Evolutionary conservation across 495 filamentous ascomycete species (phyloP).

Genomic region (Paragyromitra xinjiangensis): DNA sequence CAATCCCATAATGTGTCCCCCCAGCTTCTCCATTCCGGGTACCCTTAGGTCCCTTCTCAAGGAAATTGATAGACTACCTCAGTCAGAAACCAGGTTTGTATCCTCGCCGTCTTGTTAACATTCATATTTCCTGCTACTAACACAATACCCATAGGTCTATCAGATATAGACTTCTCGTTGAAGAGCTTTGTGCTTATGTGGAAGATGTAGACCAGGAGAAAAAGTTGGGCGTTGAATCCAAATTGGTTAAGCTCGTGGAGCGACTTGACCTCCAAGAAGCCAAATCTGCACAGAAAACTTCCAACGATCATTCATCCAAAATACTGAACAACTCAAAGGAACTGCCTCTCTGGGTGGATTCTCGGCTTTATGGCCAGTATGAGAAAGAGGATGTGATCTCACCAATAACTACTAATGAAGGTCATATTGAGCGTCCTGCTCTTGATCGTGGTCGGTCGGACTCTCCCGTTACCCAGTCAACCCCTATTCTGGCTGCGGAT

Average conservation of each 20-base stretch:
- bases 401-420: background rate
- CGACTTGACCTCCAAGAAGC: background rate
- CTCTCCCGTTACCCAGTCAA: background rate
- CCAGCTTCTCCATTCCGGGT: slow-evolving; percentile 17
- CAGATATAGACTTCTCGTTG: slow-evolving; percentile 30
- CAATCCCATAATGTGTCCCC: slow-evolving; percentile 10
- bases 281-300: background rate
- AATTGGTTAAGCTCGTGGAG: slow-evolving; percentile 26
- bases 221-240: slow-evolving; percentile 28
- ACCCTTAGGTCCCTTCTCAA: slow-evolving; percentile 21
- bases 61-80: slow-evolving; percentile 24
- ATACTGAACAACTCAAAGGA: background rate
- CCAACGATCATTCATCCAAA: too few species aligned
- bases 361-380: background rate
- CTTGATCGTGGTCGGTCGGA: background rate
- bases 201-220: slow-evolving; percentile 35
- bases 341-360: background rate
- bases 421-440: background rate
- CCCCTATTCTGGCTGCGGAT: background rate
- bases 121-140: slow-evolving; percentile 11
- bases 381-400: background rate
- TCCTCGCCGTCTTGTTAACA: background rate
- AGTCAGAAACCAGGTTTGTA: slow-evolving; percentile 32
- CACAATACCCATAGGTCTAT: slow-evolving; percentile 14
- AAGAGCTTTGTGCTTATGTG: slow-evolving; percentile 39